phyloP scores from a whole-genome alignment of 2,329 filamentous ascomycete species.

The Epichloe coenophiala region DNA sequence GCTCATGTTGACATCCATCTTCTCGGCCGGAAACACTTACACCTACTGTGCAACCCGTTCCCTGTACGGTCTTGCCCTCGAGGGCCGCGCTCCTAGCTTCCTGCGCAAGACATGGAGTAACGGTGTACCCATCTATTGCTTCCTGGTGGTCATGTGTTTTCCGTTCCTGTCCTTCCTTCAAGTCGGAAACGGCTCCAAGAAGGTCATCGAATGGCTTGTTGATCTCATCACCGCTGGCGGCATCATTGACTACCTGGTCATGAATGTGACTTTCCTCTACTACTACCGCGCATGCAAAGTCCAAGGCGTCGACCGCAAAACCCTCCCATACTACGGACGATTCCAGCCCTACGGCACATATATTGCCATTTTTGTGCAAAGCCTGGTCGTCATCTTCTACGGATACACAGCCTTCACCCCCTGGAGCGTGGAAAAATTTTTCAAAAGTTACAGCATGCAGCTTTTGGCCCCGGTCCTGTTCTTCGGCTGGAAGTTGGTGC shows the following conservation, averaged over 20 bases:
- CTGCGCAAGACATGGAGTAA: conserved; percentile 44
- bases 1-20: conserved; percentile 28
- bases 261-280: conserved; percentile 30
- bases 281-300: conserved; percentile 39
- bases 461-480: conserved; percentile 40
- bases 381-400: conserved; percentile 33
- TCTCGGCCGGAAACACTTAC: conserved; percentile 36
- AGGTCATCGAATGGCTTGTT: conserved; percentile 40
- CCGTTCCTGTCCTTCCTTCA: conserved; percentile 40
- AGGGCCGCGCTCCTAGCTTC: conserved; percentile 35
- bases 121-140: conserved; percentile 48
- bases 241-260: conserved; percentile 49
- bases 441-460: conserved; percentile 44
- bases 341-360: conserved; percentile 46
- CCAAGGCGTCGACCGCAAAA: conserved; percentile 36
- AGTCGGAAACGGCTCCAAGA: conserved; percentile 31
- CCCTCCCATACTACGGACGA: conserved; percentile 42
- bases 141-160: conserved; percentile 38
- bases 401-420: conserved; percentile 39
- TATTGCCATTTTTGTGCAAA: conserved; percentile 28
- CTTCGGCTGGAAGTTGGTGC: conserved; percentile 48
- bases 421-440: conserved; percentile 35
- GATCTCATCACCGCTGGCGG: conserved; percentile 43
- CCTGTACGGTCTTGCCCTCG: conserved; percentile 35
- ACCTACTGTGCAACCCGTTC: conserved; percentile 37